Evolutionary conservation across 2,329 filamentous ascomycete species (phyloP).

Genomic region (Elsinoe australis): DNA sequence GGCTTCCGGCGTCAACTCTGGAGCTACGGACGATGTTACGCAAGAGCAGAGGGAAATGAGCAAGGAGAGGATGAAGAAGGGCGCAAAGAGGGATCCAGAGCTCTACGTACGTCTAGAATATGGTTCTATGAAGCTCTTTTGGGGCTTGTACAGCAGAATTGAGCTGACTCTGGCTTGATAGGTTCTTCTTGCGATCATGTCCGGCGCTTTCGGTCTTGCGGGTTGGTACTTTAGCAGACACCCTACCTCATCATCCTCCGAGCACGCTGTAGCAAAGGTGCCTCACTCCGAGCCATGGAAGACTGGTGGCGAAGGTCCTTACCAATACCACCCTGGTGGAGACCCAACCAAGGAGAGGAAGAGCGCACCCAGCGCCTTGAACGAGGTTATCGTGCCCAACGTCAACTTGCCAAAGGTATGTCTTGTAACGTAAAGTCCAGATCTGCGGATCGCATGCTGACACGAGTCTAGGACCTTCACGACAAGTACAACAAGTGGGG

Average conservation of each 20-base stretch:
- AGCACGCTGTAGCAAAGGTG: conserved; percentile 67
- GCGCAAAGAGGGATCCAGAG: conserved; percentile 63
- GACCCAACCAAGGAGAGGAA: conserved; percentile 66
- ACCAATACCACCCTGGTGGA: conserved; percentile 67
- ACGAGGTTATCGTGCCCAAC: conserved; percentile 88
- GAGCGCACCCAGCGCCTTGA: conserved; percentile 90
- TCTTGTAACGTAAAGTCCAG: conserved; percentile 18
- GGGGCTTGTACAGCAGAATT: not conserved
- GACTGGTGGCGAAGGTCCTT: conserved; percentile 54
- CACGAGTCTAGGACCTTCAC: conserved; percentile 63
- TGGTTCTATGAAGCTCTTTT: not conserved
- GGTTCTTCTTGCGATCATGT: conserved; percentile 90
- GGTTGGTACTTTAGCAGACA: conserved; percentile 84
- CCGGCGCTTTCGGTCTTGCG: conserved; percentile 74
- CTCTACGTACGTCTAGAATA: conserved; percentile 54
- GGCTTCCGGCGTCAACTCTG: conserved; percentile 38
- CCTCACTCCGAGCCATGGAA: conserved; percentile 88
- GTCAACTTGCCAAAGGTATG: conserved; percentile 83
- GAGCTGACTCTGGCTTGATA: conserved; percentile 34
- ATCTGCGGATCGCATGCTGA: not conserved
- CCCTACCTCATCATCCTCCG: conserved; percentile 77
- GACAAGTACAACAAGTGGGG: conserved; percentile 99
- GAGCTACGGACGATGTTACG: conserved; percentile 37
- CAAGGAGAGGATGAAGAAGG: conserved; percentile 50
- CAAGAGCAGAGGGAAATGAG: conserved; percentile 33